These are phyloP conservation scores for Bombardia bombarda DNA, from an alignment of 495 filamentous ascomycete genomes.

Conservation along the genomic window DNA sequence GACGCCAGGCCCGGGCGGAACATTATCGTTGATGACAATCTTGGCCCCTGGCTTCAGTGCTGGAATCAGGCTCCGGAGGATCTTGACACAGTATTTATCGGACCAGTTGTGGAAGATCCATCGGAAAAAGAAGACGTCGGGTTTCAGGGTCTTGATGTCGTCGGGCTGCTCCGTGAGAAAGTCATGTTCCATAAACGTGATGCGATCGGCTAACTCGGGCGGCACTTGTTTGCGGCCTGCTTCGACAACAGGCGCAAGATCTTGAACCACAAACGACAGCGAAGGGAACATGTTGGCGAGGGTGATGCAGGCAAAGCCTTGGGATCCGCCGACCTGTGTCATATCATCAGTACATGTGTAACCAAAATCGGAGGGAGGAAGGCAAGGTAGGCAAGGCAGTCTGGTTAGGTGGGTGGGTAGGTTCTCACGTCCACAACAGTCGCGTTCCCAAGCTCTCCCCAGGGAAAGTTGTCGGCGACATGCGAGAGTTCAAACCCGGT, in stretches of 20 bases:
- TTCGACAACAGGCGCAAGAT: neutral
- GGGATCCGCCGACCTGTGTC: conserved; percentile 1
- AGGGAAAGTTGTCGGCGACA: neutral
- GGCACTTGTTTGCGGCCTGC: neutral
- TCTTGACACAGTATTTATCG: conserved; percentile 14
- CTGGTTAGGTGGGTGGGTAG: too few species aligned
- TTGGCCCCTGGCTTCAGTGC: conserved; percentile 2
- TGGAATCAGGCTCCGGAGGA: conserved; percentile 1
- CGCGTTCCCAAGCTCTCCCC: neutral
- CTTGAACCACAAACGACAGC: conserved; percentile 5
- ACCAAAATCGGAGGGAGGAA: too few species aligned
- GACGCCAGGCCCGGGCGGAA: neutral
- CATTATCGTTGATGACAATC: conserved; percentile 1
- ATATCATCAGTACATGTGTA: too few species aligned
- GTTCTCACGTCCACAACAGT: conserved; percentile 4
- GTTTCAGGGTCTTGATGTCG: too few species aligned
- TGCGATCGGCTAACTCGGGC: neutral
- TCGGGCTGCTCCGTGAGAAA: conserved; percentile 49
- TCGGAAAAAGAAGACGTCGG: conserved; percentile 31
- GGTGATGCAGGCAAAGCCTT: conserved; percentile 1
- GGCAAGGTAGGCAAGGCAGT: too few species aligned
- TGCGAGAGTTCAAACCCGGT: neutral
- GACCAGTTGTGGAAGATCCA: conserved; percentile 37
- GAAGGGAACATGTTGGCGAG: neutral
- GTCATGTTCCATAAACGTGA: conserved; percentile 33